A percentile compares a stretch with the other conserved stretches of the same genome.
These are phyloP conservation scores for Colletotrichum sp. DNA, from an alignment of 2,329 filamentous ascomycete genomes.

Conservation along the genomic window DNA sequence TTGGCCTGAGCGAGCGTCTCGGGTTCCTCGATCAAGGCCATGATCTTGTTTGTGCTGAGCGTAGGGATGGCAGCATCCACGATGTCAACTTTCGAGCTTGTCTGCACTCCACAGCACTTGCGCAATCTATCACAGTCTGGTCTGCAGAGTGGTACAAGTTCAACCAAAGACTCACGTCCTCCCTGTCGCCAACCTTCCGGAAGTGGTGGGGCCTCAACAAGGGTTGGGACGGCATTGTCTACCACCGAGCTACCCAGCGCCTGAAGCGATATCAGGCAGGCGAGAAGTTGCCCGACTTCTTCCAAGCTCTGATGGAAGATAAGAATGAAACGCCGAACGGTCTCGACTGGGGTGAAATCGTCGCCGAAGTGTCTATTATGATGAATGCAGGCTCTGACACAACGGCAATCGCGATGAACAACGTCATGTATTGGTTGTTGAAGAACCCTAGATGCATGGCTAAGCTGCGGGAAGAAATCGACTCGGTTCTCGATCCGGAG, in stretches of 20 bases:
- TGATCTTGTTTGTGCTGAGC: constrained; percentile 45
- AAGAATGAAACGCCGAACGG: constrained; percentile 41
- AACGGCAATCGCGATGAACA: constrained; percentile 52
- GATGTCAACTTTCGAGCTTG: constrained; percentile 51
- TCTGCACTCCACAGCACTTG: constrained; percentile 54
- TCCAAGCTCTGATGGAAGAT: constrained; percentile 57
- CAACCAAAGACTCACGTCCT: constrained; percentile 34
- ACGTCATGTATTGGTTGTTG: constrained; percentile 56
- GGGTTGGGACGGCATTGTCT: constrained; percentile 42
- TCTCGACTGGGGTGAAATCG: constrained; percentile 61
- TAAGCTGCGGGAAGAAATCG: constrained; percentile 47
- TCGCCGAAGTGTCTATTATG: constrained; percentile 60
- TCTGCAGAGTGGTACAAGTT: constrained; percentile 53
- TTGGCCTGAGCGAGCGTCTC: constrained; percentile 54
- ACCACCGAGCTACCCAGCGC: not conserved
- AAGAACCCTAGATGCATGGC: constrained; percentile 41
- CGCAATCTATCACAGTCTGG: constrained; percentile 54
- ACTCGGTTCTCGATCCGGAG: constrained; percentile 42
- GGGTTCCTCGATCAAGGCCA: constrained; percentile 54
- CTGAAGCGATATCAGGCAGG: constrained; percentile 47
- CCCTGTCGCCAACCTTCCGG: not conserved
- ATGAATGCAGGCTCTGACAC: constrained; percentile 55
- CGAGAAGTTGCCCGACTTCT: constrained; percentile 63
- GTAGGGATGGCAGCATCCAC: constrained; percentile 48
- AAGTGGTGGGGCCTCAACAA: constrained; percentile 28